Evolutionary conservation across 208 protist genomes (phyloP).

Genomic region (Entamoeba histolytica): DNA sequence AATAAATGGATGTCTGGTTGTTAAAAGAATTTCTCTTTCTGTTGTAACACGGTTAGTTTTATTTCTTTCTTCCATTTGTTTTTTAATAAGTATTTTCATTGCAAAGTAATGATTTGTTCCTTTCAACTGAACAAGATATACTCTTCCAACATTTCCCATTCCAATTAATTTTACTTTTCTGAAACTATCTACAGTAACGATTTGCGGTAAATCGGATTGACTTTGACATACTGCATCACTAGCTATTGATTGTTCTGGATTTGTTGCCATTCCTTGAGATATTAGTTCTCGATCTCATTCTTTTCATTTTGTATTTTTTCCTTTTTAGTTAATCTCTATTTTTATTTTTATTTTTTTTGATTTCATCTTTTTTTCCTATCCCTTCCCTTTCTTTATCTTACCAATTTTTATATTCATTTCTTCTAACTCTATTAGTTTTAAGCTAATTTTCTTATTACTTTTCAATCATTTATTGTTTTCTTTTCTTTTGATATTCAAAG

Average conservation of each 20-base stretch:
- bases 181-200: not conserved
- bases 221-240: not conserved
- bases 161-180: not conserved
- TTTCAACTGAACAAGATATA: constrained; percentile 40
- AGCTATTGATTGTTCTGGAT: not conserved
- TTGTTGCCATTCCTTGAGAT: not conserved
- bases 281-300: too few species aligned
- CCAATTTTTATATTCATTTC: too few species aligned
- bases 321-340: too few species aligned
- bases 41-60: constrained; percentile 34
- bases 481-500: too few species aligned
- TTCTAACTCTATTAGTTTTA: too few species aligned
- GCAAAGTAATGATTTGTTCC: constrained; percentile 38
- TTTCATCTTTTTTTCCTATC: too few species aligned
- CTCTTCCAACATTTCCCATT: constrained; percentile 12
- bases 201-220: not conserved
- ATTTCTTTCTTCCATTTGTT: constrained; percentile 22
- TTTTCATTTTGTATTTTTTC: too few species aligned
- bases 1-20: constrained; percentile 34
- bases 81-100: constrained; percentile 47
- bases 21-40: constrained; percentile 28
- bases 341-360: too few species aligned
- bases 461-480: too few species aligned
- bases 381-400: too few species aligned
- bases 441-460: too few species aligned